Evolutionary conservation across 225 moss, liverwort and hornwort genomes (phyloP).

Genomic region (Straminergon stramineum): DNA sequence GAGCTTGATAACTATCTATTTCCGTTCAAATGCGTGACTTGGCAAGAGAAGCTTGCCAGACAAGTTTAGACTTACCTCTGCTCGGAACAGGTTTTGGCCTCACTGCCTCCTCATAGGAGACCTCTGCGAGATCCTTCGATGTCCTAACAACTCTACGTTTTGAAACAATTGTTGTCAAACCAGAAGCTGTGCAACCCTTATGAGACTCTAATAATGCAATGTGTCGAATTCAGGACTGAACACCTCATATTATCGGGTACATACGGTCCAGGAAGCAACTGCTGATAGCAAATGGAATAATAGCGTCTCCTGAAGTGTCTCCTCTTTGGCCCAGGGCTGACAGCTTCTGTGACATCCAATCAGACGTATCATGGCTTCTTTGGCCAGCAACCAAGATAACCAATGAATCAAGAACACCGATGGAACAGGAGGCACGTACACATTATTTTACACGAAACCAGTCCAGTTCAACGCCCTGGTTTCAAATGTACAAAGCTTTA

Average conservation of each 20-base stretch:
- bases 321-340: not conserved
- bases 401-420: not conserved
- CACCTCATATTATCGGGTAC: not conserved
- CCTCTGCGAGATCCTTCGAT: not conserved
- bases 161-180: not conserved
- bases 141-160: not conserved
- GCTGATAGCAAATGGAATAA: not conserved
- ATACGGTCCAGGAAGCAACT: not conserved
- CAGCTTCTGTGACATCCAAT: not conserved
- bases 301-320: not conserved
- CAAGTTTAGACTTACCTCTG: not conserved
- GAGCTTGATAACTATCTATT: not conserved
- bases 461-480: not conserved
- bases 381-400: not conserved
- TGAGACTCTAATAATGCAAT: not conserved
- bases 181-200: not conserved
- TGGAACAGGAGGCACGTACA: not conserved
- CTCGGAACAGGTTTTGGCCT: not conserved
- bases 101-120: not conserved
- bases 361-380: not conserved
- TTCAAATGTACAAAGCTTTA: constrained; percentile 16
- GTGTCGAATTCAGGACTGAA: not conserved
- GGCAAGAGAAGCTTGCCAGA: not conserved
- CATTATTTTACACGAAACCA: not conserved
- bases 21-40: not conserved